phyloP scores from a whole-genome alignment of 2,329 filamentous ascomycete species.

The Xylariales sp. region DNA sequence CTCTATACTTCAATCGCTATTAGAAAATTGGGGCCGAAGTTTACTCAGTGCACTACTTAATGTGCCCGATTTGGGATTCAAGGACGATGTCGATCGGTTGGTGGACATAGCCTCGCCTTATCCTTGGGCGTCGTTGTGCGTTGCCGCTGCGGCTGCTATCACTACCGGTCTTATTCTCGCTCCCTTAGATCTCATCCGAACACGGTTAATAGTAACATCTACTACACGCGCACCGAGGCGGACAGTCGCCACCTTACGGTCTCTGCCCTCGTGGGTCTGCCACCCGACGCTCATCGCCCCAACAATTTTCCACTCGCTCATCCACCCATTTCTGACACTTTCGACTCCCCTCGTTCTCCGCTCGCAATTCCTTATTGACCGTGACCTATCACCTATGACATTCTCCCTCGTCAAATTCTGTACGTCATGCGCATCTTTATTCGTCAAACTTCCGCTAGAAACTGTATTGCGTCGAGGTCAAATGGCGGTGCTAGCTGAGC shows the following conservation, averaged over 20 bases:
- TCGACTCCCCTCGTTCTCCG: constrained; percentile 88
- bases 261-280: constrained; percentile 81
- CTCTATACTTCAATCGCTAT: constrained; percentile 82
- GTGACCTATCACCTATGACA: constrained; percentile 79
- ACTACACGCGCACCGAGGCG: constrained; percentile 79
- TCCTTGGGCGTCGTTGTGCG: constrained; percentile 81
- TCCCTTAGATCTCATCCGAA: constrained; percentile 90
- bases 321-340: constrained; percentile 85
- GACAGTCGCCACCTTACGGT: constrained; percentile 80
- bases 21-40: constrained; percentile 93
- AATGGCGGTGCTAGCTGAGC: constrained; percentile 74
- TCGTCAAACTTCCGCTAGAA: constrained; percentile 89
- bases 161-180: constrained; percentile 84
- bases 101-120: constrained; percentile 79
- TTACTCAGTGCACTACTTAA: constrained; percentile 91
- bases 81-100: constrained; percentile 81
- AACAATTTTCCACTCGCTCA: constrained; percentile 86
- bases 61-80: constrained; percentile 83
- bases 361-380: constrained; percentile 85
- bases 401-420: constrained; percentile 88
- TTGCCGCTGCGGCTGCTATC: constrained; percentile 72
- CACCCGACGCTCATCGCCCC: constrained; percentile 78
- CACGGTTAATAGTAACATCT: constrained; percentile 86
- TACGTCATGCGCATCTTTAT: constrained; percentile 81
- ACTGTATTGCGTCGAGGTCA: constrained; percentile 92